Conservation (phyloP, 2,329 filamentous ascomycete genomes). For the Magnaporthales sp. region DNA sequence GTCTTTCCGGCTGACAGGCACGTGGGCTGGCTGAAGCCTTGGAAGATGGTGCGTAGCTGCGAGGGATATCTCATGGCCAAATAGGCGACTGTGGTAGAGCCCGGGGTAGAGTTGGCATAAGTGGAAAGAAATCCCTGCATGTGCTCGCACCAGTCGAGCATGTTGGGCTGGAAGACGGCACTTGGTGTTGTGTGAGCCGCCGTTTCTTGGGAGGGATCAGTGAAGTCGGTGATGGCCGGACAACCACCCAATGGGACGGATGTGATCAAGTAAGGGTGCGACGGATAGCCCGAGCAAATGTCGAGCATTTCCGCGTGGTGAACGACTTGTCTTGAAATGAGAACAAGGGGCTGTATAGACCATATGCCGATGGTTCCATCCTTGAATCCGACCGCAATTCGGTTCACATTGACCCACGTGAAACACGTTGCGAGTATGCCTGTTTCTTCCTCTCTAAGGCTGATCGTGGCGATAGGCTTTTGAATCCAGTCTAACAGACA, state of each 20-base stretch:
- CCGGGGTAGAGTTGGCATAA: slow-evolving; percentile 42
- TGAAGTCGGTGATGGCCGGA: slow-evolving; percentile 42
- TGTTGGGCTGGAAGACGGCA: slow-evolving; percentile 42
- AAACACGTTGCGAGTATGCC: slow-evolving; percentile 39
- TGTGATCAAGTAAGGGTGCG: slow-evolving; percentile 45
- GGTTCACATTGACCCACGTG: slow-evolving; percentile 46
- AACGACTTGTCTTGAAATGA: slow-evolving; percentile 43
- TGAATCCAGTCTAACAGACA: slow-evolving; percentile 33
- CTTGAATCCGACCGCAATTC: slow-evolving; percentile 44
- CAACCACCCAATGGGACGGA: slow-evolving; percentile 46
- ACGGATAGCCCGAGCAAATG: slow-evolving; percentile 46
- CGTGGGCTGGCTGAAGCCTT: slow-evolving; percentile 28
- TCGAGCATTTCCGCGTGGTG: slow-evolving; percentile 46
- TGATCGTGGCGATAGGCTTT: slow-evolving; percentile 33
- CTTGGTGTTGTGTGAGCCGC: slow-evolving; percentile 43
- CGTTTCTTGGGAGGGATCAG: slow-evolving; percentile 40
- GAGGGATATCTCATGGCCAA: slow-evolving; percentile 44
- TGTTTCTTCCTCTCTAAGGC: slow-evolving; percentile 34
- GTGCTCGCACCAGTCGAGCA: slow-evolving; percentile 46
- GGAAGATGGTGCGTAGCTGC: slow-evolving; percentile 41
- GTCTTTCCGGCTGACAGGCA: slow-evolving; percentile 39
- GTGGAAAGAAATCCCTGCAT: slow-evolving; percentile 45
- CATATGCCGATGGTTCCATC: slow-evolving; percentile 49
- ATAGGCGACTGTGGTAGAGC: slow-evolving; percentile 44
- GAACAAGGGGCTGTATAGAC: slow-evolving; percentile 40